Percentiles rank a stretch among this genome's conserved stretches.
phyloP scores from a whole-genome alignment of 2,329 filamentous ascomycete species.

The Lachnum nothofagi region DNA sequence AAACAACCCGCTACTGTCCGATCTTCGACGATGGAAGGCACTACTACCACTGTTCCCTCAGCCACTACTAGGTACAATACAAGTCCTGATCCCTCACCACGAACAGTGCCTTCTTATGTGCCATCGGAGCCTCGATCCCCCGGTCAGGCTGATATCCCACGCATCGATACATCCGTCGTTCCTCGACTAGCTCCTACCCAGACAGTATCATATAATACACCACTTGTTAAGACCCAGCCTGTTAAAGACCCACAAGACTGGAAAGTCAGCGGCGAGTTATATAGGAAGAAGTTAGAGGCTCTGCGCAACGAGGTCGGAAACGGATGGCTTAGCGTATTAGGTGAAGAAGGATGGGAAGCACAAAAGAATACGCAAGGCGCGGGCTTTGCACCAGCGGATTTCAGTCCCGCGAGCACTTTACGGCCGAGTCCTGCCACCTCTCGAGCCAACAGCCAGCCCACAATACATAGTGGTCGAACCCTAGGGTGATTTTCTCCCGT shows the following conservation, averaged over 20 bases:
- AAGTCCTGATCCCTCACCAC: slow-evolving; percentile 30
- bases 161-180: slow-evolving; percentile 27
- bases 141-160: slow-evolving; percentile 24
- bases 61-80: slow-evolving; percentile 30
- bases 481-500: slow-evolving; percentile 25
- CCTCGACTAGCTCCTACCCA: slow-evolving; percentile 29
- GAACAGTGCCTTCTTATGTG: slow-evolving; percentile 27
- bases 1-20: slow-evolving; percentile 19
- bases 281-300: slow-evolving; percentile 82
- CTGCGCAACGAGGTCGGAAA: slow-evolving; percentile 80
- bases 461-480: slow-evolving; percentile 33
- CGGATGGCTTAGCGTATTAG: slow-evolving; percentile 79
- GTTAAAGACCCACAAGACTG: slow-evolving; percentile 47
- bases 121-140: slow-evolving; percentile 27
- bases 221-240: slow-evolving; percentile 20
- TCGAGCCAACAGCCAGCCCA: slow-evolving; percentile 31
- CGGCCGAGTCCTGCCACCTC: slow-evolving; percentile 27
- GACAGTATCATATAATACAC: slow-evolving; percentile 22
- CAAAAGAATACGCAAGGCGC: slow-evolving; percentile 25
- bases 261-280: slow-evolving; percentile 68
- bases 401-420: slow-evolving; percentile 26
- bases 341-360: slow-evolving; percentile 65
- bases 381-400: slow-evolving; percentile 27
- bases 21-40: slow-evolving; percentile 23
- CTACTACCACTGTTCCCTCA: slow-evolving; percentile 12